Evolutionary conservation across 495 filamentous ascomycete genomes (phyloP).

Genomic region (Polyplosphaeria fusca): DNA sequence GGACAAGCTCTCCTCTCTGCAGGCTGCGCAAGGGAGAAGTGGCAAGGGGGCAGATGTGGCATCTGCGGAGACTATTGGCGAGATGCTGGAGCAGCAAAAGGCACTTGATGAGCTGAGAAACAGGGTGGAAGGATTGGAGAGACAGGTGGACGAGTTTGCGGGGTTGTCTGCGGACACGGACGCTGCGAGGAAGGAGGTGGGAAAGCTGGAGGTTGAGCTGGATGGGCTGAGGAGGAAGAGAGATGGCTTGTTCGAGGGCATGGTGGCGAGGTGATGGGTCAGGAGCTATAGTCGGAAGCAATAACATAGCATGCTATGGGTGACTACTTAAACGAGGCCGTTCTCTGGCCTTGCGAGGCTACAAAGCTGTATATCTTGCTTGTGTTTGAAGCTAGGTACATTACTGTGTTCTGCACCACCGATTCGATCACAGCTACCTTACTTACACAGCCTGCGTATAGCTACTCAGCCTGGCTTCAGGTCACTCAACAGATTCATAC

Average conservation of each 20-base stretch:
- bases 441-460: too few species aligned
- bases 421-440: too few species aligned
- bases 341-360: too few species aligned
- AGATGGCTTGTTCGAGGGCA: conserved; percentile 65
- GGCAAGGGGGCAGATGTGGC: background rate
- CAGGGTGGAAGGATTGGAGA: conserved; percentile 56
- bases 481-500: too few species aligned
- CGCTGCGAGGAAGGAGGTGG: conserved; percentile 63
- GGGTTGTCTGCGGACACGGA: conserved; percentile 68
- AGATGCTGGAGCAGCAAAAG: conserved; percentile 56
- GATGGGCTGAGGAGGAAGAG: conserved; percentile 54
- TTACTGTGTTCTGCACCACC: too few species aligned
- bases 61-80: conserved; percentile 49
- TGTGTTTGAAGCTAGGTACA: too few species aligned
- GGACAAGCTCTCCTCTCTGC: conserved; percentile 17
- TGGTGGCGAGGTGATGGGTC: conserved; percentile 35
- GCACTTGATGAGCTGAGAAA: conserved; percentile 50
- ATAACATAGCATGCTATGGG: too few species aligned
- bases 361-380: too few species aligned
- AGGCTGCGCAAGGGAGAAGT: conserved; percentile 2
- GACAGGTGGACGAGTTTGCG: conserved; percentile 57
- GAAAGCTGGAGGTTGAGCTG: conserved; percentile 60
- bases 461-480: too few species aligned
- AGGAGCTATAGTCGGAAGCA: too few species aligned
- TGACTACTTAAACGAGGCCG: too few species aligned